These are phyloP conservation scores for Euphorbia schlechtendalii DNA, from an alignment of 441 rosid genomes.

Conservation along the genomic window DNA sequence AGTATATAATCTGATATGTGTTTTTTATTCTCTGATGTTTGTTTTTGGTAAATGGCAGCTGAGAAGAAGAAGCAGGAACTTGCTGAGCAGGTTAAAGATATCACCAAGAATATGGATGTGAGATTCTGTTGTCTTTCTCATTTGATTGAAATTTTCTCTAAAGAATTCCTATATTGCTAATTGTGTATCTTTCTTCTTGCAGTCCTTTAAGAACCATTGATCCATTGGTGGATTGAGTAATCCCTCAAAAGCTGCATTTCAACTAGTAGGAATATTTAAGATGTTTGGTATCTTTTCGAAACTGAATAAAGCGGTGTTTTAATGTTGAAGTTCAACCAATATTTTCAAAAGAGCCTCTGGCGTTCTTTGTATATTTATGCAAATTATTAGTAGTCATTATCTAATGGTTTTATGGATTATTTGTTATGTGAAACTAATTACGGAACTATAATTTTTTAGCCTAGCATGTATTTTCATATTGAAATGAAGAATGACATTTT, in stretches of 20 bases:
- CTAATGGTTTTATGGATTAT: too few species aligned
- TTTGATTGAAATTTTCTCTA: neutral
- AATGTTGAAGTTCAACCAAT: too few species aligned
- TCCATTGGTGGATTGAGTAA: neutral
- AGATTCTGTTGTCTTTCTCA: constrained; percentile 1
- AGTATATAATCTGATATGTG: neutral
- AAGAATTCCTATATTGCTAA: neutral
- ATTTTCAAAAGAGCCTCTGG: too few species aligned
- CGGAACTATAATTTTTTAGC: too few species aligned
- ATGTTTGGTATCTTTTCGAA: too few species aligned
- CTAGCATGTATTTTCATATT: too few species aligned
- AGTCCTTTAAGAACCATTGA: constrained; percentile 42
- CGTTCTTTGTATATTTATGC: too few species aligned
- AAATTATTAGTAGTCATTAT: too few species aligned
- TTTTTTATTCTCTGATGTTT: neutral
- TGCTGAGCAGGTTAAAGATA: constrained; percentile 60
- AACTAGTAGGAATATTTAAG: neutral
- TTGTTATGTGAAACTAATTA: too few species aligned
- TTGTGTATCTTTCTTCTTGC: constrained; percentile 16
- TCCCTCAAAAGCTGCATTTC: neutral
- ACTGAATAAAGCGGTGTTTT: too few species aligned
- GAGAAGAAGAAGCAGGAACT: constrained; percentile 52
- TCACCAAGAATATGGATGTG: constrained; percentile 55
- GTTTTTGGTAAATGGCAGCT: constrained; percentile 35
- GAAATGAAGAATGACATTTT: too few species aligned